phyloP scores from a whole-genome alignment of 305 asterid genomes.

The Fraxinus platypoda region DNA sequence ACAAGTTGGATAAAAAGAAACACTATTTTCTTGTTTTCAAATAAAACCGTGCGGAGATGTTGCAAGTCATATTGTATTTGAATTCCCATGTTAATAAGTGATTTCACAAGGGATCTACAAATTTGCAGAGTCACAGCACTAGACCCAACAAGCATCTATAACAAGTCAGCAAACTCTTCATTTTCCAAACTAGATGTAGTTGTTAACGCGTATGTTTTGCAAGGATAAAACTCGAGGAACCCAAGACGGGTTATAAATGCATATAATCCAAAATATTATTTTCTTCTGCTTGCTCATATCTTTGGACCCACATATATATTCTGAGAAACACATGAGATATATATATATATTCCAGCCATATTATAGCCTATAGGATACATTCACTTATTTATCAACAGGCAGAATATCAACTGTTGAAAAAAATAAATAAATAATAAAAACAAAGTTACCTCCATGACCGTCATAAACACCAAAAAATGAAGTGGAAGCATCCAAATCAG shows the following conservation, averaged over 20 bases:
- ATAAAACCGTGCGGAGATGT: not conserved
- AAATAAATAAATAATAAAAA: constrained; percentile 23
- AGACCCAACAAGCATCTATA: not conserved
- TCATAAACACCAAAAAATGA: constrained; percentile 96
- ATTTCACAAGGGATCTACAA: not conserved
- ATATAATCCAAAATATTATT: not conserved
- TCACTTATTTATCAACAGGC: not conserved
- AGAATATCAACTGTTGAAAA: not conserved
- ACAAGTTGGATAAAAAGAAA: not conserved
- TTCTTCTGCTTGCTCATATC: not conserved
- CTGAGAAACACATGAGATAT: not conserved
- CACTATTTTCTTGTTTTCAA: not conserved
- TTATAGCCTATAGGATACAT: not conserved
- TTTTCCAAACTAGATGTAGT: not conserved
- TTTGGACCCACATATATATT: not conserved
- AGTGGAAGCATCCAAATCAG: constrained; percentile 69
- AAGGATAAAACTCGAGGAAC: not conserved
- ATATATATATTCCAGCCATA: not conserved
- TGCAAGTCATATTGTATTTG: not conserved
- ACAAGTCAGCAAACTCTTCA: not conserved
- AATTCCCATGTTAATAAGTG: not conserved
- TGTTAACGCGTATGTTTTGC: not conserved
- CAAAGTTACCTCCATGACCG: constrained; percentile 87
- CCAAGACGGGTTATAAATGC: not conserved
- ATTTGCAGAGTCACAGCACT: not conserved